Evolutionary conservation across 306 rosid genomes (phyloP).

Genomic region (Medicago arabica): DNA sequence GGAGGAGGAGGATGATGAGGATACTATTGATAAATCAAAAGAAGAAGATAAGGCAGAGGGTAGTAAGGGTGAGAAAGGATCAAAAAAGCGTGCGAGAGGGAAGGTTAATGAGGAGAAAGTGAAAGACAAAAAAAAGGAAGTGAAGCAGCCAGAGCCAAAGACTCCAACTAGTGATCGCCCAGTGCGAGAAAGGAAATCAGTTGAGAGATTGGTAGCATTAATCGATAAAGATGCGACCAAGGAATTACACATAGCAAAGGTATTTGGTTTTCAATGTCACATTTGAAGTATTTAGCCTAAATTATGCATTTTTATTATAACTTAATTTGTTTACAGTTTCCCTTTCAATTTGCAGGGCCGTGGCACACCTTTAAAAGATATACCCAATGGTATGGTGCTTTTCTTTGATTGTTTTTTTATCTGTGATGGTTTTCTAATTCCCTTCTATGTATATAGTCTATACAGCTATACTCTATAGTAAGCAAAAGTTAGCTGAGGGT

Average conservation of each 20-base stretch:
- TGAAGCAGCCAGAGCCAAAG: slow-evolving; percentile 64
- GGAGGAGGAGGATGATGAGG: slow-evolving; percentile 33
- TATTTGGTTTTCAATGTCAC: slow-evolving; percentile 41
- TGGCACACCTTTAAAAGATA: slow-evolving; percentile 90
- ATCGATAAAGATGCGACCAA: slow-evolving; percentile 69
- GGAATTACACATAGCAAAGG: slow-evolving; percentile 93
- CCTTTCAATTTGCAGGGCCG: slow-evolving; percentile 72
- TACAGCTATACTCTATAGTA: background rate
- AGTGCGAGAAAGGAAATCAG: slow-evolving; percentile 91
- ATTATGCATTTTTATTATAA: slow-evolving; percentile 21
- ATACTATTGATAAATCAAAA: slow-evolving; percentile 38
- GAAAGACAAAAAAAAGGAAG: slow-evolving; percentile 55
- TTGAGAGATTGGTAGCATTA: slow-evolving; percentile 94
- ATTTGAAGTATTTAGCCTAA: slow-evolving; percentile 8
- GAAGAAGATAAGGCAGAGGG: slow-evolving; percentile 50
- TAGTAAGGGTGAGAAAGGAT: slow-evolving; percentile 51
- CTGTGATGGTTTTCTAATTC: background rate
- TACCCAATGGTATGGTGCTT: slow-evolving; percentile 79
- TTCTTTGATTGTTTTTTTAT: slow-evolving; percentile 21
- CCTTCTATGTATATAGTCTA: background rate
- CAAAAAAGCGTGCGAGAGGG: slow-evolving; percentile 58
- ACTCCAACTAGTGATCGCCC: slow-evolving; percentile 90
- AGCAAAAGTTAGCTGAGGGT: background rate
- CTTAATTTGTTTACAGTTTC: slow-evolving; percentile 39
- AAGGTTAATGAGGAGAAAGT: slow-evolving; percentile 50